These are phyloP conservation scores for Farysia itapuensis DNA, from an alignment of 1,284 basidiomycete genomes.

Conservation along the genomic window DNA sequence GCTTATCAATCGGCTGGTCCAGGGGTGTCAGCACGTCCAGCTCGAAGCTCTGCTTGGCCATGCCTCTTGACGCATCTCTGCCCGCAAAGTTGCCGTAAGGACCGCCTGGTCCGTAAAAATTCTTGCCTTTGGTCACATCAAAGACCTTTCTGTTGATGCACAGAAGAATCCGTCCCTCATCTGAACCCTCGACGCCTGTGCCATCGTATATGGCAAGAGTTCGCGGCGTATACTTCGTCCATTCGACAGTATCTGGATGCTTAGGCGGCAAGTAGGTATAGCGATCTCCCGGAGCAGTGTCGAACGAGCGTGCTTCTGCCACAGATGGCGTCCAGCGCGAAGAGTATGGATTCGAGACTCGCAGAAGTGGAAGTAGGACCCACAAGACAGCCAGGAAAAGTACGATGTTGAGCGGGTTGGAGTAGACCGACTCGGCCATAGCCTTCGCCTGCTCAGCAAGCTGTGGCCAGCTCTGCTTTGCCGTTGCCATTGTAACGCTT, in stretches of 20 bases:
- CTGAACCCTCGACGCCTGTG: slow-evolving; percentile 11
- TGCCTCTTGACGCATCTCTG: slow-evolving; percentile 85
- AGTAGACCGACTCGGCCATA: slow-evolving; percentile 27
- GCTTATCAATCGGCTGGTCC: slow-evolving; percentile 80
- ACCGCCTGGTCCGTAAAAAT: slow-evolving; percentile 90
- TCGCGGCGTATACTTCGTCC: slow-evolving; percentile 52
- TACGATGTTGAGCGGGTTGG: slow-evolving; percentile 48
- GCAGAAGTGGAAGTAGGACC: slow-evolving; percentile 34
- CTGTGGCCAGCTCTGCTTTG: too few species aligned
- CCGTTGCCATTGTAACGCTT: too few species aligned
- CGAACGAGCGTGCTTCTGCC: slow-evolving; percentile 25
- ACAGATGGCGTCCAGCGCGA: slow-evolving; percentile 30
- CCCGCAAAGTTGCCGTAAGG: slow-evolving; percentile 98
- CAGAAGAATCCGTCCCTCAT: slow-evolving; percentile 69
- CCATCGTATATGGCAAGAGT: slow-evolving; percentile 56
- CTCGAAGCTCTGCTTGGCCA: slow-evolving; percentile 96
- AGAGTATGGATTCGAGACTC: slow-evolving; percentile 24
- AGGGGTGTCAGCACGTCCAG: slow-evolving; percentile 82
- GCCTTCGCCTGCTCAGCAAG: slow-evolving; percentile 1
- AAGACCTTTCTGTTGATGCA: slow-evolving; percentile 86
- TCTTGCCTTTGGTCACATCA: slow-evolving; percentile 82
- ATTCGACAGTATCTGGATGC: slow-evolving; percentile 46
- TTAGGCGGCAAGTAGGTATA: slow-evolving; percentile 48
- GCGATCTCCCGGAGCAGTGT: slow-evolving; percentile 13
- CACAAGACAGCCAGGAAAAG: slow-evolving; percentile 38